Conservation (phyloP, 75 land plant species). For the Azolla pinnata region DNA sequence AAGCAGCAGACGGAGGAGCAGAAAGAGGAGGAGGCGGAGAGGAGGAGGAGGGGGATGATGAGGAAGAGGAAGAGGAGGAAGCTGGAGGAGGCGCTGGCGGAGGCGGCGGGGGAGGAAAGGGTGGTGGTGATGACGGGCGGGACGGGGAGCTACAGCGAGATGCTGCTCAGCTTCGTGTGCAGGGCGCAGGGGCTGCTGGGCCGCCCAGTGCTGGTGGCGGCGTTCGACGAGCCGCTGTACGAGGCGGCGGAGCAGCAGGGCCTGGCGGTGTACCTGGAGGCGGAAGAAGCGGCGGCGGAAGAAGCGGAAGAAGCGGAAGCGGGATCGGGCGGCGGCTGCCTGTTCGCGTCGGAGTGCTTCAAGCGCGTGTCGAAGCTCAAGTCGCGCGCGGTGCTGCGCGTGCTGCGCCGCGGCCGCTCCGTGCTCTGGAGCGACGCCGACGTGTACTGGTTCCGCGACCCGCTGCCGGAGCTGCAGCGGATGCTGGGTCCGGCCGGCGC, state of each 20-base stretch:
- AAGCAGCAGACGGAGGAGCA: not conserved
- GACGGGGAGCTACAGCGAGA: constrained; percentile 9
- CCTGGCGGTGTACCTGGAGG: constrained; percentile 18
- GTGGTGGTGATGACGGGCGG: constrained; percentile 17
- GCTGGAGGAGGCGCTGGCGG: constrained; percentile 6
- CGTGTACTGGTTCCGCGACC: constrained; percentile 21
- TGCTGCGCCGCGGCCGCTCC: constrained; percentile 12
- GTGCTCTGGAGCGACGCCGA: constrained; percentile 25
- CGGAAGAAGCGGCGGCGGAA: not conserved
- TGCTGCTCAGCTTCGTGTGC: constrained; percentile 21
- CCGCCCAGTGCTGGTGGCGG: constrained; percentile 10
- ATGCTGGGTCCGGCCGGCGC: too few relatives aligned
- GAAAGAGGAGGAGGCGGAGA: too few relatives aligned
- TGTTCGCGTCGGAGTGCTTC: constrained; percentile 3
- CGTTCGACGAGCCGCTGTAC: constrained; percentile 13
- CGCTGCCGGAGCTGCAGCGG: constrained; percentile 15
- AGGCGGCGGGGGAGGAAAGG: constrained; percentile 9
- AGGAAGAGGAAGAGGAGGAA: not conserved
- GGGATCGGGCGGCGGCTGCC: not conserved
- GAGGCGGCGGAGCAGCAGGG: constrained; percentile 15
- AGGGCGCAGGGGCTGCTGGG: constrained; percentile 11
- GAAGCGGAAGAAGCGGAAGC: not conserved
- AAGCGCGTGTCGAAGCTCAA: constrained; percentile 12
- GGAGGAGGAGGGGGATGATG: not conserved
- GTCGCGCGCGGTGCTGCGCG: constrained; percentile 6